Evolutionary conservation across 169 alveolate genomes (phyloP).

Genomic region (Plasmodium gonderi): DNA sequence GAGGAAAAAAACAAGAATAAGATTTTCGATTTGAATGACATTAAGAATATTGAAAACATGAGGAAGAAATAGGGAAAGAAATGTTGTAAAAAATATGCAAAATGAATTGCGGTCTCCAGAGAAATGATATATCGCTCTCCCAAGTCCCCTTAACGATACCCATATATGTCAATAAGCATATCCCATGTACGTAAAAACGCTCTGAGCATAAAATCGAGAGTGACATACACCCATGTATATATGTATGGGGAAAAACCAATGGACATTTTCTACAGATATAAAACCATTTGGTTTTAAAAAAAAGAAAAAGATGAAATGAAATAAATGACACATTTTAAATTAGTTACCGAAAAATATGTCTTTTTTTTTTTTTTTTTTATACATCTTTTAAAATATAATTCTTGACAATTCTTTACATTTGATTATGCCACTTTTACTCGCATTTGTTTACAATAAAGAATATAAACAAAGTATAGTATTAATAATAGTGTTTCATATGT

Average conservation of each 20-base stretch:
- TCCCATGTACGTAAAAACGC: background rate
- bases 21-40: slow-evolving; percentile 46
- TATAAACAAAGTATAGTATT: background rate
- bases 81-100: background rate
- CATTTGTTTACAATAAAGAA: background rate
- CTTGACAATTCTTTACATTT: background rate
- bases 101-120: background rate
- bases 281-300: background rate
- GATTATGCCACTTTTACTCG: background rate
- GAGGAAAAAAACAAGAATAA: slow-evolving; percentile 64
- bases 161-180: too few species aligned
- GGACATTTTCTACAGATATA: background rate
- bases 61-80: background rate
- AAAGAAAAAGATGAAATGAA: background rate
- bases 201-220: background rate
- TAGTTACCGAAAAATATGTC: background rate
- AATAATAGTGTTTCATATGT: background rate
- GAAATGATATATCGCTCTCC: background rate
- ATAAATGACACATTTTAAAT: background rate
- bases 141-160: background rate
- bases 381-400: background rate
- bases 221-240: background rate
- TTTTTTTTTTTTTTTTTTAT: background rate
- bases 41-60: slow-evolving; percentile 43
- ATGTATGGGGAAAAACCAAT: background rate